Evolutionary conservation across 2,329 filamentous ascomycete genomes (phyloP), one percentile per base, ranked within the genome.

Genomic region (Alternaria arborescens): DNA sequence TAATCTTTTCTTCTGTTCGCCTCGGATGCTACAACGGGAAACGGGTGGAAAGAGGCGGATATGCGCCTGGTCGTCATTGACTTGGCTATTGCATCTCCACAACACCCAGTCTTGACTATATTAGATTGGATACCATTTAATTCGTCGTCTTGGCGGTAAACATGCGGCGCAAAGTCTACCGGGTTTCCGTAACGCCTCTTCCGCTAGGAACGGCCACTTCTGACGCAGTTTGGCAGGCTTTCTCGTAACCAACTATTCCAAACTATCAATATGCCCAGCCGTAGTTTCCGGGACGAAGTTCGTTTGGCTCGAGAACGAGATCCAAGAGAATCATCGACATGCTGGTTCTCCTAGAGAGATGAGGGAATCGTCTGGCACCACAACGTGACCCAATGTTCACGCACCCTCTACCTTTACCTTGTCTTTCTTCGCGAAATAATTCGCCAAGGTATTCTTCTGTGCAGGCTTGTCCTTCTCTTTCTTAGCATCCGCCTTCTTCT

Each of bases 401-500:
- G 26, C 50, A 8, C 30, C 26, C 28, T 51, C 7, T 7, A 43
- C 52, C 46, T 36, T n/a, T 7, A 43, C 52, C 46, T 50, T 26
- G 8, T 50, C 46, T n/a, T 50, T 52, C 46, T 73, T 73, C 2
- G 55, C 65, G 46, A 77, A 78, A 40, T 78, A 78, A 20, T 77
- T 77, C 8, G 63, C 43, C 52, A 78, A 54, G 1, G 74, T 78
- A 40, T 78, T 78, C 62, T 72, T 75, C 60, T 78, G 75, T 2
- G 55, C 36, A 3, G 58, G 38, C 58, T 71, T 70, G 20, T 58
- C 46, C 14, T 24, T 71, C 62, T 50, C 71, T 61, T 78, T 71
- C 66, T 77, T 77, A 24, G 77, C 74, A 14, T 76, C 69, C 68
- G 65, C 58, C 26, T 75, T 72, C 55, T 75, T 74, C 69, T 77